Base-by-base conservation (phyloP, 73 alveolate genomes). In the Symbiodinium pilosum region DNA sequence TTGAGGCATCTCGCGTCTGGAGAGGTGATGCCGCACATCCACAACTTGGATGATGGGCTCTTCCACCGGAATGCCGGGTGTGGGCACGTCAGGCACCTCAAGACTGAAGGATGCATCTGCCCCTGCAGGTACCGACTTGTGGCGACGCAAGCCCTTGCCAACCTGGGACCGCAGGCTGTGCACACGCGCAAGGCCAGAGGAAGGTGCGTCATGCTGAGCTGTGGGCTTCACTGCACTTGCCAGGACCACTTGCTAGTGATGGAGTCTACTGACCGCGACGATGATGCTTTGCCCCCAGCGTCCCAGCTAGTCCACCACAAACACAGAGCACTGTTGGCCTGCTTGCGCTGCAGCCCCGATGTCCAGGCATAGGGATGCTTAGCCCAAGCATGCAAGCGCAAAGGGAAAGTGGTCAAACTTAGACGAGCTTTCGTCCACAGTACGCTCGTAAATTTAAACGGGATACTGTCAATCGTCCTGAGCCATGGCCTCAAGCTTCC, bases 241-340 rank as follows among this genome's bases (percentile, higher is more conserved):
- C 32, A 84, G 93, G 93, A 84, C 52, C 93, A 84, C 47, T 39
- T 84, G 75, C 5, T 34, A 34, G 52, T 59, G 41, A 91, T 91
- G 97, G 88, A 68, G 84, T 91, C 97, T 77, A 91, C 77, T 77
- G 97, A 91, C 75, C 42, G 97, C 88, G 97, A 91, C 77, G 97
- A 91, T 42, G 88, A 86, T 4, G 97, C 38, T 2, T 2, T 69
- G 95, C 34, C 87, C 87, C 20, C 32, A 26, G 59, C 59, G 21
- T 9, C 59, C 14, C 59, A 47, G 59, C n/a, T n/a, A n/a, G n/a
- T n/a, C n/a, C n/a, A n/a, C n/a, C n/a, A n/a, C n/a, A n/a, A n/a
- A n/a, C n/a, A n/a, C n/a, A n/a, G n/a, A n/a, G n/a, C n/a, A n/a
- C n/a, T n/a, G n/a, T n/a, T n/a, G n/a, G n/a, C n/a, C n/a, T n/a